Evolutionary conservation across 1,284 basidiomycete genomes (phyloP).

Genomic region (Gymnopus androsaceus): DNA sequence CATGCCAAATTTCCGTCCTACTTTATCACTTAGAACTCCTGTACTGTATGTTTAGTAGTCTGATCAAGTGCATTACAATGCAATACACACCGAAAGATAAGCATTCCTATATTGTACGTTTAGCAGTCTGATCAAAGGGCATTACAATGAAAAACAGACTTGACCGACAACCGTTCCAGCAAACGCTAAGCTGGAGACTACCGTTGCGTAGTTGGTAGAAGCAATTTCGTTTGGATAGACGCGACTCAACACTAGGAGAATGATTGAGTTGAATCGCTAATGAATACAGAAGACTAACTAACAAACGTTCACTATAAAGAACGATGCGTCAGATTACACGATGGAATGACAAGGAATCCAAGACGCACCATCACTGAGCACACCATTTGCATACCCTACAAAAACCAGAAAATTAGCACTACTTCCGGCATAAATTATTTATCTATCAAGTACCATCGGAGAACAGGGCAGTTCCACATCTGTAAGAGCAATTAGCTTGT

Average conservation of each 20-base stretch:
- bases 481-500: constrained; percentile 27
- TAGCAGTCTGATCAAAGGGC: background rate
- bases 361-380: constrained; percentile 72
- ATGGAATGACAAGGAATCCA: background rate
- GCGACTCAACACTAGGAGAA: constrained; percentile 55
- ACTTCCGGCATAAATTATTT: background rate
- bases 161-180: constrained; percentile 86
- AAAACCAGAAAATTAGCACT: constrained; percentile 7
- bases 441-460: constrained; percentile 62
- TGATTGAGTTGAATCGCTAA: constrained; percentile 1
- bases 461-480: constrained; percentile 84
- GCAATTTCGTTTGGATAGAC: constrained; percentile 62
- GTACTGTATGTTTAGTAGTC: background rate
- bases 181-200: constrained; percentile 70
- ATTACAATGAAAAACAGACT: constrained; percentile 40
- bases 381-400: constrained; percentile 78
- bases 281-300: constrained; percentile 26
- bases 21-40: constrained; percentile 79
- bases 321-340: background rate
- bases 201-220: constrained; percentile 56
- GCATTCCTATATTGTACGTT: constrained; percentile 52
- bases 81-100: constrained; percentile 59
- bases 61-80: background rate
- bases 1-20: constrained; percentile 91
- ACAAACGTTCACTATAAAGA: constrained; percentile 61